phyloP scores from a whole-genome alignment of 139 green algal genomes.

The Coelastrella sp. region DNA sequence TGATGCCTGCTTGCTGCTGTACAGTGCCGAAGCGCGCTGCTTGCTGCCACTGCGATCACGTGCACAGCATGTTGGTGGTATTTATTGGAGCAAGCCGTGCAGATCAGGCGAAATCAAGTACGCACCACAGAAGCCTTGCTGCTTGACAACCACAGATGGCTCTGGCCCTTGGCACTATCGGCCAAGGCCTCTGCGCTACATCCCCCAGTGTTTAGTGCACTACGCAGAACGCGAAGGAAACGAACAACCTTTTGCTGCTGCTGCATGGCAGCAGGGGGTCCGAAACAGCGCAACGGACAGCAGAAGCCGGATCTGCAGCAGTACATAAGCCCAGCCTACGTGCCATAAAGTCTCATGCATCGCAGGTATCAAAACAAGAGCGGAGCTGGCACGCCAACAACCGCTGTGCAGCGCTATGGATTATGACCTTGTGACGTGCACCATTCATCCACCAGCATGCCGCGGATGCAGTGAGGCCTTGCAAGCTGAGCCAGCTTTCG shows the following conservation, averaged over 20 bases:
- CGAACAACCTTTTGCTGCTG: slow-evolving; percentile 4
- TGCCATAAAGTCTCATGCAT: no score
- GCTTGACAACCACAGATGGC: slow-evolving; percentile 15
- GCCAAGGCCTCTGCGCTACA: background rate
- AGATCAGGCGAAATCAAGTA: background rate
- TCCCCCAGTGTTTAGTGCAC: background rate
- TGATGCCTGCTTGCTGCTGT: background rate
- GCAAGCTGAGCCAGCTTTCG: no score
- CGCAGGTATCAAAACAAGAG: no score
- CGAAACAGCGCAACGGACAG: background rate
- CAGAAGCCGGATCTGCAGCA: no score
- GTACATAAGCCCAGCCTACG: no score
- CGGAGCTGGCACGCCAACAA: no score
- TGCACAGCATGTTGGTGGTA: background rate
- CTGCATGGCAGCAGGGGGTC: background rate
- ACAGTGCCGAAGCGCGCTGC: background rate
- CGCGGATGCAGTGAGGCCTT: no score
- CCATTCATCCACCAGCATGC: no score
- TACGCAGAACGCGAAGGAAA: background rate
- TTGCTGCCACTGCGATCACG: slow-evolving; percentile 18
- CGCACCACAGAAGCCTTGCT: background rate
- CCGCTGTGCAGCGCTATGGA: no score
- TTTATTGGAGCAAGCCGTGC: background rate
- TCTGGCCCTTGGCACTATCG: background rate
- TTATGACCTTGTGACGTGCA: no score